Evolutionary conservation across 2,329 filamentous ascomycete species (phyloP), one percentile per base, ranked within the genome.

Genomic region (Colletotrichum falcatum): DNA sequence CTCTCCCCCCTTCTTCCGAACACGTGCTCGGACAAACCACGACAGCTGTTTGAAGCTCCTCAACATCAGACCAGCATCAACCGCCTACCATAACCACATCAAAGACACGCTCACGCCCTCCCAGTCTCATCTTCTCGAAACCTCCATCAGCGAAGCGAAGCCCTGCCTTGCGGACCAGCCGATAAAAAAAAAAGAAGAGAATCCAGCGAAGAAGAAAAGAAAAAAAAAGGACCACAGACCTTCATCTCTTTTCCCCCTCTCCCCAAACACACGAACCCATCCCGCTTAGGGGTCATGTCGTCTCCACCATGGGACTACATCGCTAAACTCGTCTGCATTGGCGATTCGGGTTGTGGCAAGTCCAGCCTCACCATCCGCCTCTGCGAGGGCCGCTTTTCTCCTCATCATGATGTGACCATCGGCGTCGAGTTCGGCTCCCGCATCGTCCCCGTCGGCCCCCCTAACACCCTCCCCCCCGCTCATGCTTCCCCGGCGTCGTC

Each of bases 271-370:
- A 59, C 59, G 63, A 28, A 49, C 70, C 56, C 26, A 44, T 42
- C 67, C 70, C 61, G 71, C 63, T n/a, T 33, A 71, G 53, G 53
- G 64, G 74, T 76, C 79, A 90, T 90, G 88, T 87, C 87, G 78
- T 81, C 84, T 73, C 88, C 91, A 78, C 92, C 94, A 82, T 98
- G 95, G 95, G 94, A 98, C 85, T 98, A 97, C 86, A 99, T 98
- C 80, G 95, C 95, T 81, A 99, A 99, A 84, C 93, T 99, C 77
- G 95, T 98, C 79, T 97, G 94, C 84, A 94, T 99, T 78, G 96
- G 96, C 81, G 96, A 98, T 85, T 96, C 93, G 55, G 96, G 95
- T 79, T 97, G 94, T 79, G 96, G 96, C 78, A 99, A 99, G 86
- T 97, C 94, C 73, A 90, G 94, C 82, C 89, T 98, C 76, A 97